Conservation (phyloP, 139 green algal species). For the Coelastrella sp. region DNA sequence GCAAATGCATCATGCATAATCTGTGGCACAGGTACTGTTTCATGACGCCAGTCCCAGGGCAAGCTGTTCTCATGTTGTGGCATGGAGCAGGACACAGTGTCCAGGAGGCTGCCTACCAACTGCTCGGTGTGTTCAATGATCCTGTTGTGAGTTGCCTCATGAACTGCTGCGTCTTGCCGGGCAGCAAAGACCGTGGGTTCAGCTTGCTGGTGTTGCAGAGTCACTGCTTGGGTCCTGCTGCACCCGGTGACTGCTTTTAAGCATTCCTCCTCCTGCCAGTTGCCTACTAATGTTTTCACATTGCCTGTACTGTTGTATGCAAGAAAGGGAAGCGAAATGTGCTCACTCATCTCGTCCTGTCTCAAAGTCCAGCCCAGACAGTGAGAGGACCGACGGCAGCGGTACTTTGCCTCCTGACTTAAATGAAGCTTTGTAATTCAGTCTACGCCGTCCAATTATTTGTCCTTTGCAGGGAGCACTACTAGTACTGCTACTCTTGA, state of each 20-base stretch:
- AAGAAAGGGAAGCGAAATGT: background rate
- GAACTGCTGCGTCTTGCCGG: constrained; percentile 3
- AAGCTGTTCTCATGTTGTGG: too few relatives aligned
- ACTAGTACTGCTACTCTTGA: too few relatives aligned
- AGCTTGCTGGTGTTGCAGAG: background rate
- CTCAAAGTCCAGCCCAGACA: background rate
- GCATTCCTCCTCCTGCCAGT: constrained; percentile 30
- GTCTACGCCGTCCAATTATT: too few relatives aligned
- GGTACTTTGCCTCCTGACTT: too few relatives aligned
- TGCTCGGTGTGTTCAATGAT: constrained; percentile 27
- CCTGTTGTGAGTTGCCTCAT: constrained; percentile 13
- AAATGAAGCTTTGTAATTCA: too few relatives aligned
- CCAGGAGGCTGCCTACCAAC: background rate
- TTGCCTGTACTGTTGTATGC: constrained; percentile 26
- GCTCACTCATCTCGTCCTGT: constrained; percentile 16
- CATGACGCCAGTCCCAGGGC: background rate
- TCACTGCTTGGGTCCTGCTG: background rate
- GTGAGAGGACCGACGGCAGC: background rate
- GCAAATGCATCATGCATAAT: background rate
- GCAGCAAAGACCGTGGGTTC: constrained; percentile 7
- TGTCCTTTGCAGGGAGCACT: too few relatives aligned
- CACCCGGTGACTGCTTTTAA: constrained; percentile 18
- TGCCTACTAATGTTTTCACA: constrained; percentile 12
- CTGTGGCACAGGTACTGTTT: background rate
- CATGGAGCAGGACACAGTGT: background rate